phyloP scores from a whole-genome alignment of 2,329 filamentous ascomycete genomes.

The Gaeumannomyces sp. region DNA sequence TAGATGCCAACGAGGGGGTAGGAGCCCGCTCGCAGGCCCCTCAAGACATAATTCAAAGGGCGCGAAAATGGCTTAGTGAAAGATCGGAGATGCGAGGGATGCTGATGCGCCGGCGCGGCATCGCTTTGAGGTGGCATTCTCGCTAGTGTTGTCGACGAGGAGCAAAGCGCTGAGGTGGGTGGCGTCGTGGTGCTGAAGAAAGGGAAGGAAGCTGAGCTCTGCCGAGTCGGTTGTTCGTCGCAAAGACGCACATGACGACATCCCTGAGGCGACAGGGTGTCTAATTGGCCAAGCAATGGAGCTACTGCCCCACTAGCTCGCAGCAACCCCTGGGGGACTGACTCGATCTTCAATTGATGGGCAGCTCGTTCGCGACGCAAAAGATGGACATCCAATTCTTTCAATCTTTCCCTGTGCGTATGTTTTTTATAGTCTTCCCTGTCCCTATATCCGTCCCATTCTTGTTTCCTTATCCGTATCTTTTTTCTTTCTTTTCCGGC shows the following conservation, averaged over 20 bases:
- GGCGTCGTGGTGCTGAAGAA: neutral
- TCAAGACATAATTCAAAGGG: conserved; percentile 34
- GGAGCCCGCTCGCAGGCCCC: conserved; percentile 40
- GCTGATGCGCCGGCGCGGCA: no score
- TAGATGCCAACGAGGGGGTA: conserved; percentile 67
- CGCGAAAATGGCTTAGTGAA: conserved; percentile 15
- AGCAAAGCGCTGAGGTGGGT: neutral
- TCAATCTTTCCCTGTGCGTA: no score
- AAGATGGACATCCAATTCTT: no score
- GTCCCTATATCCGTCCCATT: no score
- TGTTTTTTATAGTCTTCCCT: no score
- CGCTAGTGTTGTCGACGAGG: neutral
- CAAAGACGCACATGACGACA: neutral
- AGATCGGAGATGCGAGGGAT: no score
- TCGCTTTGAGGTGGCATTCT: neutral
- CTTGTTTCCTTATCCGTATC: neutral
- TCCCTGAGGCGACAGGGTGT: neutral
- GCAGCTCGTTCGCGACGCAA: no score
- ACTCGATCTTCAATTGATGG: neutral
- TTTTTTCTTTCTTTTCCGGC: neutral
- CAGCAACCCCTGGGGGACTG: neutral
- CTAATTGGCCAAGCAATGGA: neutral
- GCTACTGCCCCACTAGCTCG: neutral
- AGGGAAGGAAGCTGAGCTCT: neutral
- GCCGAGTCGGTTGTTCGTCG: neutral